Conservation (phyloP, 2,329 filamentous ascomycete genomes). For the Neospermospora avenae region DNA sequence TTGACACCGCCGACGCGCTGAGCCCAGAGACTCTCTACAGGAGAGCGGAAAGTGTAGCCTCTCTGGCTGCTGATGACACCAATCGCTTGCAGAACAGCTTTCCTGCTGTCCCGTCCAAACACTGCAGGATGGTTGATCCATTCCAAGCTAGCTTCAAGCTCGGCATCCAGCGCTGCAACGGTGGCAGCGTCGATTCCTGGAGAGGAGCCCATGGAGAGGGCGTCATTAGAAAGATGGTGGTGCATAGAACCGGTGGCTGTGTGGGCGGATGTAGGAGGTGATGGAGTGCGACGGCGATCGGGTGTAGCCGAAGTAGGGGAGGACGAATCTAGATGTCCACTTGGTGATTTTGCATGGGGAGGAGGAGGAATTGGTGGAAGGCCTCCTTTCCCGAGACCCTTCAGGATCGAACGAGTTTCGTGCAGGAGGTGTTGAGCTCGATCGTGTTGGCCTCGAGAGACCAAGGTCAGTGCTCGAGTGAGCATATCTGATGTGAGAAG, state of each 20-base stretch:
- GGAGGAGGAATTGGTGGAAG: conserved; percentile 80
- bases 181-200: conserved; percentile 81
- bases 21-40: conserved; percentile 88
- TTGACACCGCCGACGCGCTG: conserved; percentile 77
- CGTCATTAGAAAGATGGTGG: conserved; percentile 50
- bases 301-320: conserved; percentile 32
- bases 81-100: conserved; percentile 93
- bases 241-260: conserved; percentile 41
- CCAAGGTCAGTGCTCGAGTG: conserved; percentile 83
- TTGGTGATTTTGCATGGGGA: conserved; percentile 36
- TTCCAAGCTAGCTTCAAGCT: conserved; percentile 85
- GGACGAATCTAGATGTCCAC: conserved; percentile 16
- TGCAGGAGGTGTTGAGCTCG: conserved; percentile 87
- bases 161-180: conserved; percentile 82
- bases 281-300: conserved; percentile 40
- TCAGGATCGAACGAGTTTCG: conserved; percentile 92
- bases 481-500: conserved; percentile 97
- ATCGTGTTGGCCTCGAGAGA: conserved; percentile 88
- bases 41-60: conserved; percentile 88
- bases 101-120: conserved; percentile 89
- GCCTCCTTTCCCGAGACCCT: conserved; percentile 91
- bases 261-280: conserved; percentile 42
- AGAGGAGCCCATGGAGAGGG: conserved; percentile 46
- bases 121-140: conserved; percentile 98
- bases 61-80: conserved; percentile 94